A percentile compares a stretch with the other conserved stretches of the same genome.
phyloP scores from a whole-genome alignment of 257 asterid species.

The Voacanga thouarsii region DNA sequence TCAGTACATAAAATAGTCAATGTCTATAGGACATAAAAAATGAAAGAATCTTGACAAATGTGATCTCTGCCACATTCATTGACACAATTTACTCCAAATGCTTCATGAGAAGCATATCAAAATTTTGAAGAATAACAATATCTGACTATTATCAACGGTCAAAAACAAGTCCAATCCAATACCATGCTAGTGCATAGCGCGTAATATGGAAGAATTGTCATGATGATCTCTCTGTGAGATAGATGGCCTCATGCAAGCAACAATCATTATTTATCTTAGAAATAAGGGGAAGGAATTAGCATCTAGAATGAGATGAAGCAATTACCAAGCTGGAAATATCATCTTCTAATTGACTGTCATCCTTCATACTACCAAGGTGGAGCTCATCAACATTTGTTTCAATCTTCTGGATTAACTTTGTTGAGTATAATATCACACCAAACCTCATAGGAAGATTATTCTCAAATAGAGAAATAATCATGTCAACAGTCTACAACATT shows the following conservation, averaged over 20 bases:
- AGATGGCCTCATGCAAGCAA: background rate
- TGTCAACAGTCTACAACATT: constrained; percentile 64
- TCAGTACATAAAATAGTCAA: background rate
- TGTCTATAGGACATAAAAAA: background rate
- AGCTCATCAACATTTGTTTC: constrained; percentile 71
- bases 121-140: background rate
- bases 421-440: constrained; percentile 88
- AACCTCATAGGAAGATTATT: constrained; percentile 86
- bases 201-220: constrained; percentile 1
- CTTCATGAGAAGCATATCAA: background rate
- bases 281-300: constrained; percentile 3
- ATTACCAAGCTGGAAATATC: constrained; percentile 88
- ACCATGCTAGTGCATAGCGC: no score
- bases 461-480: constrained; percentile 73
- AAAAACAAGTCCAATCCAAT: background rate
- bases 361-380: constrained; percentile 45
- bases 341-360: constrained; percentile 35
- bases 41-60: background rate
- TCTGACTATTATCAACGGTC: background rate
- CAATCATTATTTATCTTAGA: background rate
- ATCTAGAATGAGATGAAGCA: constrained; percentile 13
- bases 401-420: constrained; percentile 55
- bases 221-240: background rate
- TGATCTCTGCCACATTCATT: background rate
- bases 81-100: background rate